phyloP scores from a whole-genome alignment of 192 early-diverging fungal species.

The Umbelopsis isabellina region DNA sequence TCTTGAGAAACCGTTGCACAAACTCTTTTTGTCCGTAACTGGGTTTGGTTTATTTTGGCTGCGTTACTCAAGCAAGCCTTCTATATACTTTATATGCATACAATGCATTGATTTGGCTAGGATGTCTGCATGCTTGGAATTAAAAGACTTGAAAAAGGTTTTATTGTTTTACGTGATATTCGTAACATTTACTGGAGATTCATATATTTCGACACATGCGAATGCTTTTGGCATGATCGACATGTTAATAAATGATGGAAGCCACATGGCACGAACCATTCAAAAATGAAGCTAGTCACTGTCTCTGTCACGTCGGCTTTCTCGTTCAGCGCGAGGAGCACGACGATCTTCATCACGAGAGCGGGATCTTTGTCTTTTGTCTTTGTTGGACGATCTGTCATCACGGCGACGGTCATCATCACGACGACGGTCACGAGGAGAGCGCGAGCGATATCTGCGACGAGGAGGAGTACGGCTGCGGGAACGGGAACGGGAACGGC shows the following conservation, averaged over 20 bases:
- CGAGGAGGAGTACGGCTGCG: slow-evolving; percentile 28
- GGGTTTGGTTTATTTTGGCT: too few relatives aligned
- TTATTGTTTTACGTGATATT: too few relatives aligned
- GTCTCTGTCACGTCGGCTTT: slow-evolving; percentile 3
- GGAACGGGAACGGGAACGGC: slow-evolving; percentile 12
- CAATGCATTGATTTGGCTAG: too few relatives aligned
- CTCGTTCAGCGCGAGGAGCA: neutral
- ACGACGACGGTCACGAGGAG: slow-evolving; percentile 26
- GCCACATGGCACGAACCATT: too few relatives aligned
- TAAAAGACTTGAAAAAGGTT: too few relatives aligned
- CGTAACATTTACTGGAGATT: too few relatives aligned
- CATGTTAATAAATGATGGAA: too few relatives aligned
- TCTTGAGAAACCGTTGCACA: slow-evolving; percentile 20
- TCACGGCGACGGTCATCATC: slow-evolving; percentile 15
- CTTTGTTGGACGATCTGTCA: slow-evolving; percentile 5
- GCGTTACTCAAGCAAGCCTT: too few relatives aligned
- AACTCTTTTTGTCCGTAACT: neutral
- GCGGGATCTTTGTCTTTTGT: neutral
- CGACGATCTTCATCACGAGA: slow-evolving; percentile 15
- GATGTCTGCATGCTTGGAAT: too few relatives aligned
- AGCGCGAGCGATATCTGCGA: slow-evolving; percentile 12
- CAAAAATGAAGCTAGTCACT: neutral
- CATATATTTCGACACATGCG: too few relatives aligned
- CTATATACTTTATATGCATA: too few relatives aligned
- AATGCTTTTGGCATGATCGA: too few relatives aligned